phyloP scores from a whole-genome alignment of 2,329 filamentous ascomycete genomes.

The Orbilia ellipsospora region DNA sequence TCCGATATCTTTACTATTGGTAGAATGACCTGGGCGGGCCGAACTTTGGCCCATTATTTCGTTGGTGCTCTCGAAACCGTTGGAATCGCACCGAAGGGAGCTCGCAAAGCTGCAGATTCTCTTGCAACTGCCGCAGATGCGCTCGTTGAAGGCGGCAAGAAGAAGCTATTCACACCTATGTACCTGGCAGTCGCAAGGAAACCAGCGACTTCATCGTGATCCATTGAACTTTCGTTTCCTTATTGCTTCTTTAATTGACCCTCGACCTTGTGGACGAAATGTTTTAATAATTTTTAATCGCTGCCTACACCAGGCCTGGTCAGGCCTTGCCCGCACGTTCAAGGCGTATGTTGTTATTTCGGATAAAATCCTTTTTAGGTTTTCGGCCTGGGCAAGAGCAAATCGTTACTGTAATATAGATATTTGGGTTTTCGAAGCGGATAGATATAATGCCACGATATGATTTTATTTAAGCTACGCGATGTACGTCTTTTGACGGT shows the following conservation, averaged over 20 bases:
- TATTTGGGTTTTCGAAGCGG: background rate
- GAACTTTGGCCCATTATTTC: slow-evolving; percentile 78
- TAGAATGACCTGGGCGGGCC: slow-evolving; percentile 88
- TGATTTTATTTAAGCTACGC: background rate
- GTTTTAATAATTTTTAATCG: slow-evolving; percentile 14
- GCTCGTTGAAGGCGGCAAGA: slow-evolving; percentile 81
- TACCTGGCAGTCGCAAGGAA: slow-evolving; percentile 96
- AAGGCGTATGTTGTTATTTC: too few species aligned
- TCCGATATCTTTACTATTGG: slow-evolving; percentile 84
- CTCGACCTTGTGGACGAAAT: slow-evolving; percentile 16
- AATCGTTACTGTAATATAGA: slow-evolving; percentile 6
- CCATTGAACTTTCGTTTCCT: slow-evolving; percentile 7
- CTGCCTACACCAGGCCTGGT: too few species aligned
- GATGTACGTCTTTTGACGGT: too few species aligned
- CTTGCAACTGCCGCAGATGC: slow-evolving; percentile 83
- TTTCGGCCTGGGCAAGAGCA: background rate
- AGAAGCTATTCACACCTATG: slow-evolving; percentile 98
- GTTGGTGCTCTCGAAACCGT: slow-evolving; percentile 80
- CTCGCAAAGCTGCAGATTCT: slow-evolving; percentile 94
- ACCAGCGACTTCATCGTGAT: slow-evolving; percentile 65
- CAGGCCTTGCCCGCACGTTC: too few species aligned
- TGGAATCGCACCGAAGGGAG: slow-evolving; percentile 80
- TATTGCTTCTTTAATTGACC: slow-evolving; percentile 5
- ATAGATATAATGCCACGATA: background rate
- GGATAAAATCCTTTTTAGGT: too few species aligned